phyloP scores from a whole-genome alignment of 1,139 yeast genomes.

The Maudiozyma humilis region DNA sequence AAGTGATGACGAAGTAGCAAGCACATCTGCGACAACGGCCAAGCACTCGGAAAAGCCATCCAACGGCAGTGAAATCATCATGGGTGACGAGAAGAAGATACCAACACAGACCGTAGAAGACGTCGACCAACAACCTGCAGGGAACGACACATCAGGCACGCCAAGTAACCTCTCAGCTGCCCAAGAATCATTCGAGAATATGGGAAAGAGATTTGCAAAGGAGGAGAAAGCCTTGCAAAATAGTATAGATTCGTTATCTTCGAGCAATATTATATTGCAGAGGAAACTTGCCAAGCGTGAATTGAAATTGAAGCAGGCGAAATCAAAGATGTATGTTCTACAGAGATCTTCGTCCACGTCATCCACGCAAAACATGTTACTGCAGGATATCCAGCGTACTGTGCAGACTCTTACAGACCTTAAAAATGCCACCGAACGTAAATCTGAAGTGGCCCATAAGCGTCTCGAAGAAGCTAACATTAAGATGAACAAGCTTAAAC shows the following conservation, averaged over 20 bases:
- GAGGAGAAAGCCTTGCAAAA: constrained; percentile 13
- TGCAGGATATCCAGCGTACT: constrained; percentile 14
- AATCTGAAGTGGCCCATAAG: constrained; percentile 14
- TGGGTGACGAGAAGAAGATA: background rate
- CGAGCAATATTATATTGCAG: constrained; percentile 15
- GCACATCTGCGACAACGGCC: background rate
- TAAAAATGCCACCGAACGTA: constrained; percentile 16
- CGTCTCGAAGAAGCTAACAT: constrained; percentile 3
- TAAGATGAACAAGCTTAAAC: constrained; percentile 12
- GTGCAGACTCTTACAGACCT: constrained; percentile 10
- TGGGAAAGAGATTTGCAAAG: constrained; percentile 4
- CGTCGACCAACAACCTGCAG: no score
- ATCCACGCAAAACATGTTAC: constrained; percentile 15
- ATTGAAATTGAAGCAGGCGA: constrained; percentile 13
- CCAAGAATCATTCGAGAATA: constrained; percentile 7
- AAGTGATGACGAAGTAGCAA: constrained; percentile 12
- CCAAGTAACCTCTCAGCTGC: constrained; percentile 1
- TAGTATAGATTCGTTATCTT: constrained; percentile 11
- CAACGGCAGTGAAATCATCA: background rate
- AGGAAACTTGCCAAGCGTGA: constrained; percentile 20
- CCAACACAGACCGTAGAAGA: background rate
- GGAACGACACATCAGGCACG: background rate
- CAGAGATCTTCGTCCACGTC: constrained; percentile 9
- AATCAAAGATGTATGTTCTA: constrained; percentile 12
- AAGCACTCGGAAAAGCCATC: background rate